phyloP scores from a whole-genome alignment of 148 eudicot genomes.

The Tetragonia tetragonoides region DNA sequence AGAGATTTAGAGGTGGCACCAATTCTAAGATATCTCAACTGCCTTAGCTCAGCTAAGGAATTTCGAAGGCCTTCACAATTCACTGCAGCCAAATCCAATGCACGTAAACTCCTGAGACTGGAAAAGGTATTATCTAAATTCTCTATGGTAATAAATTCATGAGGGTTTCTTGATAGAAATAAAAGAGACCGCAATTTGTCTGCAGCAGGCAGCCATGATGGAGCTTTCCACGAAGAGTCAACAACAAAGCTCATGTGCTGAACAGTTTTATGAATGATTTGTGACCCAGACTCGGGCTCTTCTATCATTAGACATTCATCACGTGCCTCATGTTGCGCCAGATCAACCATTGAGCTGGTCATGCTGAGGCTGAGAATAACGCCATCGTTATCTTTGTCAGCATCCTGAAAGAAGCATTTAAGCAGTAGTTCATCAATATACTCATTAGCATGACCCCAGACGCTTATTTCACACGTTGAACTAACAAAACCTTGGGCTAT shows the following conservation, averaged over 20 bases:
- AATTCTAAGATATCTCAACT: constrained; percentile 16
- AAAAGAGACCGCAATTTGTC: constrained; percentile 4
- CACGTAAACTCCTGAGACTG: constrained; percentile 10
- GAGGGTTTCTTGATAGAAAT: neutral
- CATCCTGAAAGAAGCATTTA: too few relatives aligned
- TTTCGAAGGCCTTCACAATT: neutral
- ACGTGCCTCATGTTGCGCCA: too few relatives aligned
- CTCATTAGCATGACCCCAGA: too few relatives aligned
- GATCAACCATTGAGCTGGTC: too few relatives aligned
- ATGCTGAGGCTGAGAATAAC: too few relatives aligned
- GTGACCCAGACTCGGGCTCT: too few relatives aligned
- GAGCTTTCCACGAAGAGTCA: neutral
- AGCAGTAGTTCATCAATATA: too few relatives aligned
- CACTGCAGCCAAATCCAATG: neutral
- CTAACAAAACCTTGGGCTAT: constrained; percentile 19
- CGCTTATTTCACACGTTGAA: too few relatives aligned
- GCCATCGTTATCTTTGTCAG: too few relatives aligned
- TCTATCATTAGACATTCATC: neutral
- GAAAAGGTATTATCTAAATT: neutral
- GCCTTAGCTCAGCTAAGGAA: constrained; percentile 9
- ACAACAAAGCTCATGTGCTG: too few relatives aligned
- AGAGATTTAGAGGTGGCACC: neutral
- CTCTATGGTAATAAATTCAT: neutral
- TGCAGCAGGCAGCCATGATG: neutral
- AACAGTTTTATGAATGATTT: too few relatives aligned